Percentiles rank a stretch among this genome's conserved stretches.
Evolutionary conservation across 2,329 filamentous ascomycete species (phyloP).

Genomic region (Aphanocladium album): DNA sequence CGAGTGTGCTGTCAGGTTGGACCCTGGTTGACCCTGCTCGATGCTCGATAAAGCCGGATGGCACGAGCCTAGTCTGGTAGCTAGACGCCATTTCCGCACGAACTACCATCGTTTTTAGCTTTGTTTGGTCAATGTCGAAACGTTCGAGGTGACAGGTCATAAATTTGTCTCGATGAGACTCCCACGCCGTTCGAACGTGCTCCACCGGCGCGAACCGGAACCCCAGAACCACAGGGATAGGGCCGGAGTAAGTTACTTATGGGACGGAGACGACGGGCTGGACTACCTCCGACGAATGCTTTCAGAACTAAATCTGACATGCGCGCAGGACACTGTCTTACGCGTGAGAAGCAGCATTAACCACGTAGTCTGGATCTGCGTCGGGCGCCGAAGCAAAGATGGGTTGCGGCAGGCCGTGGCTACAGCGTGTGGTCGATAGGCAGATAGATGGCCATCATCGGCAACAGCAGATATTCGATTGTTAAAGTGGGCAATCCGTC

Average conservation of each 20-base stretch:
- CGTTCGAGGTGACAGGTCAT: conserved; percentile 2
- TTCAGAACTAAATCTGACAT: no score
- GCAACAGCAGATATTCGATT: no score
- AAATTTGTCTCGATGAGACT: background rate
- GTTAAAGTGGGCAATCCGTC: no score
- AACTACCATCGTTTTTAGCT: conserved; percentile 1
- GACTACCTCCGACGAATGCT: no score
- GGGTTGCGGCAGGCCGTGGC: no score
- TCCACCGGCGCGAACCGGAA: background rate
- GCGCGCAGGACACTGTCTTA: no score
- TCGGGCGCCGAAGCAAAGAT: no score
- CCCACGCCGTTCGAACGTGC: background rate
- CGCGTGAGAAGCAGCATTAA: no score
- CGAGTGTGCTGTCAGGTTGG: no score
- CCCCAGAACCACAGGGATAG: conserved; percentile 1
- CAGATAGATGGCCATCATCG: no score
- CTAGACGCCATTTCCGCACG: conserved; percentile 9
- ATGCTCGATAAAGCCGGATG: background rate
- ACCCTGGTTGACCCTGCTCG: background rate
- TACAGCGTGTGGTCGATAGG: no score
- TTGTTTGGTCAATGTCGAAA: background rate
- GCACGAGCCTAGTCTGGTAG: conserved; percentile 1
- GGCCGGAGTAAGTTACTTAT: background rate
- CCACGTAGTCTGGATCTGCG: no score
- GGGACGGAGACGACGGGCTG: background rate